phyloP scores from a whole-genome alignment of 2,329 filamentous ascomycete species.

The Phaeosphaeriaceae sp. region DNA sequence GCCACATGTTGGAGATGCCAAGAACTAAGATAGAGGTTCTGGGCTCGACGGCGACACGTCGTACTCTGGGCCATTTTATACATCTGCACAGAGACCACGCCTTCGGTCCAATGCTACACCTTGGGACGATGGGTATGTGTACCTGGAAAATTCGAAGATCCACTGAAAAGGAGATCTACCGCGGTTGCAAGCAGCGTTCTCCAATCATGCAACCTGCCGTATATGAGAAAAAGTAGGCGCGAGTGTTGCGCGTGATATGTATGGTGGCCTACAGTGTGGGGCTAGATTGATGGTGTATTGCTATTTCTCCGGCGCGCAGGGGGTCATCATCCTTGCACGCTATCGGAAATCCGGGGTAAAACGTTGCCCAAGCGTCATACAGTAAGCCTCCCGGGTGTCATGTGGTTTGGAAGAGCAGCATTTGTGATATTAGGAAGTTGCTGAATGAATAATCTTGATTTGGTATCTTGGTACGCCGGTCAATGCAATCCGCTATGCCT shows the following conservation, averaged over 20 bases:
- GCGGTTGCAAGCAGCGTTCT: not conserved
- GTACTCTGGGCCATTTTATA: not conserved
- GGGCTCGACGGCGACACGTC: not conserved
- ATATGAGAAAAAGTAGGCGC: not conserved
- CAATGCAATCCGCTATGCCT: not conserved
- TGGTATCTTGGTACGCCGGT: not conserved
- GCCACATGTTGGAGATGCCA: slow-evolving; percentile 18
- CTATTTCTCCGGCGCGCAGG: slow-evolving; percentile 12
- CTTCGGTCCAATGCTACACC: not conserved
- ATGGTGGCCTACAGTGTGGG: slow-evolving; percentile 8
- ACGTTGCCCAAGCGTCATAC: not conserved
- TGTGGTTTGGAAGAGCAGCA: not conserved
- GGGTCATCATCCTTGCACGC: slow-evolving; percentile 1
- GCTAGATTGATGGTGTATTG: slow-evolving; percentile 12
- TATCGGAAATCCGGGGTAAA: slow-evolving; percentile 14
- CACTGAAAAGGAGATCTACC: not conserved
- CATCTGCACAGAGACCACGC: not conserved
- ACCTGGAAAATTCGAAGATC: not conserved
- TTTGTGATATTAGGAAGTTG: not conserved
- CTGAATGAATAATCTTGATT: not conserved
- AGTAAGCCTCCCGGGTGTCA: slow-evolving; percentile 3
- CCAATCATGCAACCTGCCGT: not conserved
- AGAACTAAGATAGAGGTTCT: not conserved
- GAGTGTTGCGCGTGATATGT: not conserved
- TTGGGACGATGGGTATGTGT: not conserved